Percentiles rank a stretch among this genome's conserved stretches.
Conservation (phyloP, 495 filamentous ascomycete species). For the Chaetomium tenue region DNA sequence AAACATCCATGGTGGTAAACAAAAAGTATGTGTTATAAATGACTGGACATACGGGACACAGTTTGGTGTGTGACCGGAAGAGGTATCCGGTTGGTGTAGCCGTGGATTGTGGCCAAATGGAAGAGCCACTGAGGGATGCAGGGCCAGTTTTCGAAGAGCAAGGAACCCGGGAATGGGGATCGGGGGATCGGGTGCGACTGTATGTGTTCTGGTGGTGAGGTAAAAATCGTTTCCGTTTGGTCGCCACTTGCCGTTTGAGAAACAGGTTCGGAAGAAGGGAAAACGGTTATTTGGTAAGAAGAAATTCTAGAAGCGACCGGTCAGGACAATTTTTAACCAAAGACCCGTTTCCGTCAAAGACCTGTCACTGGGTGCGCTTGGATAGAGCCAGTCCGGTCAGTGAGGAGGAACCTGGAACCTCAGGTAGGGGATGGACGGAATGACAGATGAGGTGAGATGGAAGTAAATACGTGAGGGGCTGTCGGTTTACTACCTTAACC, state of each 20-base stretch:
- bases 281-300: not conserved
- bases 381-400: not conserved
- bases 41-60: not conserved
- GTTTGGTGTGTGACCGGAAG: constrained; percentile 1
- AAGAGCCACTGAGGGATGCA: not conserved
- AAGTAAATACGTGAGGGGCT: constrained; percentile 3
- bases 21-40: not conserved
- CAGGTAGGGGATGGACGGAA: not conserved
- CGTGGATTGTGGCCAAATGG: not conserved
- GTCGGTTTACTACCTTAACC: not conserved
- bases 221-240: constrained; percentile 5
- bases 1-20: constrained; percentile 29
- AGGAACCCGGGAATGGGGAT: not conserved
- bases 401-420: not conserved
- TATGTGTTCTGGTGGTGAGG: constrained; percentile 1
- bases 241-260: constrained; percentile 3
- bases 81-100: not conserved
- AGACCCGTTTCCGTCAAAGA: not conserved
- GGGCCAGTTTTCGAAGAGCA: not conserved
- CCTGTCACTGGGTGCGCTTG: not conserved
- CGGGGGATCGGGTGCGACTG: not conserved
- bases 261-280: not conserved
- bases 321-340: not conserved
- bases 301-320: not conserved
- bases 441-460: not conserved